These are phyloP conservation scores for Lagerstroemia fauriei DNA, from an alignment of 441 rosid genomes.

Conservation along the genomic window DNA sequence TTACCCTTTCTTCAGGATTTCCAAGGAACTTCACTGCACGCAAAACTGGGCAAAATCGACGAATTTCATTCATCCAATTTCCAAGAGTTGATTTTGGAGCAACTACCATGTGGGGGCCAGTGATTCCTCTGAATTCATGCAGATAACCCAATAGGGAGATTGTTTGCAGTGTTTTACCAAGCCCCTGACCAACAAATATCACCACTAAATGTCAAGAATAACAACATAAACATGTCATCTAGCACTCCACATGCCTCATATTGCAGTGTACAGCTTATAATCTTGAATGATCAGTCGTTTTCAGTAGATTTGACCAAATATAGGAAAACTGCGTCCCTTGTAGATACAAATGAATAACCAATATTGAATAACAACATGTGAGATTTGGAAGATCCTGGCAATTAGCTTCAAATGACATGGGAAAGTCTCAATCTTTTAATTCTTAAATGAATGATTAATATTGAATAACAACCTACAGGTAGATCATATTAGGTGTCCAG, in stretches of 20 bases:
- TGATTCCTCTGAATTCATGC: slow-evolving; percentile 90
- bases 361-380: too few species aligned
- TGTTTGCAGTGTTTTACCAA: slow-evolving; percentile 97
- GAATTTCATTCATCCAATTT: slow-evolving; percentile 99
- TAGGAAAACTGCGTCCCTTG: neutral
- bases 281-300: slow-evolving; percentile 2
- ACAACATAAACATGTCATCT: neutral
- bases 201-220: neutral
- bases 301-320: neutral
- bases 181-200: slow-evolving; percentile 59
- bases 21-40: slow-evolving; percentile 98
- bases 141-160: slow-evolving; percentile 91
- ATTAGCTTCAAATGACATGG: too few species aligned
- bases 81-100: slow-evolving; percentile 99
- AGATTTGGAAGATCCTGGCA: too few species aligned
- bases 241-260: neutral
- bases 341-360: neutral
- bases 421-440: neutral
- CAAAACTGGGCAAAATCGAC: slow-evolving; percentile 82
- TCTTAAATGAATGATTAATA: too few species aligned
- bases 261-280: slow-evolving; percentile 5
- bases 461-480: too few species aligned
- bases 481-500: neutral
- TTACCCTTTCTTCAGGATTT: slow-evolving; percentile 97
- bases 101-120: slow-evolving; percentile 99